phyloP scores from a whole-genome alignment of 208 protist species.

The Wallacemonas sp. region DNA sequence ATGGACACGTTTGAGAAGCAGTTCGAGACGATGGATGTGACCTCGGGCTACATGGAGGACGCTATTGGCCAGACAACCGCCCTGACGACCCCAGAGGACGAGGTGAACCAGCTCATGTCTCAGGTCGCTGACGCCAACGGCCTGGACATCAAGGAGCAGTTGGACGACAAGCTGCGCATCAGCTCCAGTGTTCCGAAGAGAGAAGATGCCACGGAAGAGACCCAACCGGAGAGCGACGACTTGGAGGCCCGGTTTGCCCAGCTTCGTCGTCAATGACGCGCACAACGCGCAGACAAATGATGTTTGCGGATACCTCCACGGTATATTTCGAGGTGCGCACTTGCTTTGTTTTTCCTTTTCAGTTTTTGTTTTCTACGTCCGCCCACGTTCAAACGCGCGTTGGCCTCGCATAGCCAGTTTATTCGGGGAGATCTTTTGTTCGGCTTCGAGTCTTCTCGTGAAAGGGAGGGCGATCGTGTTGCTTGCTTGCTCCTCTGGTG shows the following conservation, averaged over 20 bases:
- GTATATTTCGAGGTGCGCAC: background rate
- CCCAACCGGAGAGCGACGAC: slow-evolving; percentile 38
- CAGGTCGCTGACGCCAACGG: slow-evolving; percentile 96
- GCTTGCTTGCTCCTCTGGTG: slow-evolving; percentile 11
- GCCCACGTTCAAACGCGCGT: too few relatives aligned
- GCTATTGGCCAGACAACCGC: slow-evolving; percentile 92
- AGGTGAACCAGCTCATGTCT: slow-evolving; percentile 91
- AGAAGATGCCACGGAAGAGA: slow-evolving; percentile 6
- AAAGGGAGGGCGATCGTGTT: too few relatives aligned
- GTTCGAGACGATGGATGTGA: slow-evolving; percentile 97
- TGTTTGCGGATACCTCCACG: slow-evolving; percentile 2
- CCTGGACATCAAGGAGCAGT: slow-evolving; percentile 80
- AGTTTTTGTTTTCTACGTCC: slow-evolving; percentile 6
- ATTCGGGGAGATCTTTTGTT: too few relatives aligned
- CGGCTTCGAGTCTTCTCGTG: too few relatives aligned
- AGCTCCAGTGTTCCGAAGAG: slow-evolving; percentile 23
- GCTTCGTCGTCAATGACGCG: slow-evolving; percentile 48
- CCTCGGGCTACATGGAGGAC: slow-evolving; percentile 91
- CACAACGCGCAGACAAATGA: too few relatives aligned
- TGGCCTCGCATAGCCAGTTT: too few relatives aligned
- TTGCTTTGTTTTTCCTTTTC: slow-evolving; percentile 11
- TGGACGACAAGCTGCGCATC: slow-evolving; percentile 60
- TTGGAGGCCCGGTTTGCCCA: slow-evolving; percentile 70
- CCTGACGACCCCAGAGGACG: slow-evolving; percentile 89
- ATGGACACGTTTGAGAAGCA: slow-evolving; percentile 98